Evolutionary conservation across 331 rosid species (phyloP), one percentile per base, ranked within the genome.

Genomic region (Telfairia occidentalis): DNA sequence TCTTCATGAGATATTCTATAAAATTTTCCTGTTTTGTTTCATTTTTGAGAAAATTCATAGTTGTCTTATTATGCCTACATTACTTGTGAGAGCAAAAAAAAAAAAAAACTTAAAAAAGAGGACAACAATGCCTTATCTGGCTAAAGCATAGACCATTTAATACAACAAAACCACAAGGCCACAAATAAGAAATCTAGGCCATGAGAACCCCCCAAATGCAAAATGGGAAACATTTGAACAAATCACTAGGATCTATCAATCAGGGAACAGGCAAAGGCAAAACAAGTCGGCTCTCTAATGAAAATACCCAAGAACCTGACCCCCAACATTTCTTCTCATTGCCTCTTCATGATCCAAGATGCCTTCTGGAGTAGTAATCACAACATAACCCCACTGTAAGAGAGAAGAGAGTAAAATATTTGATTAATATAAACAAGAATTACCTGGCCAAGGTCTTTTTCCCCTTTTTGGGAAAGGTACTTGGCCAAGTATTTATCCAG

Each of bases 371-470:
- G 98, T 91, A 34, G 98, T 86, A 74, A 94, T 79, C 84, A 89
- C 97, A 75, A 94, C 90, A 86, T 89, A 90, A 79, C 98, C 98
- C 98, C 98, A 94, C 98, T 89, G 96, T 87, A 87, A 87, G 7
- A 53, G 35, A 38, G 60, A 77, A 42, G 72, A 16, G 24, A 3
- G 18, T 52, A 28, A n/a, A 48, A 45, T 9, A 71, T 23, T 40
- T 40, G 54, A 37, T 69, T 40, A 40, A 29, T 8, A 26, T 28
- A 70, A 26, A 43, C 40, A 18, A 70, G 1, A 45, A 23, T 26
- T 15, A 42, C 59, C 16, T 15, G 59, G 19, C 16, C 29, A 13
- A 59, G 49, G n/a, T n/a, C n/a, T n/a, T n/a, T n/a, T n/a, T n/a
- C n/a, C n/a, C n/a, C n/a, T n/a, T n/a, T n/a, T n/a, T n/a, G n/a